Base-by-base conservation (phyloP, 148 eudicot species). In the Nepenthes mirabilis region DNA sequence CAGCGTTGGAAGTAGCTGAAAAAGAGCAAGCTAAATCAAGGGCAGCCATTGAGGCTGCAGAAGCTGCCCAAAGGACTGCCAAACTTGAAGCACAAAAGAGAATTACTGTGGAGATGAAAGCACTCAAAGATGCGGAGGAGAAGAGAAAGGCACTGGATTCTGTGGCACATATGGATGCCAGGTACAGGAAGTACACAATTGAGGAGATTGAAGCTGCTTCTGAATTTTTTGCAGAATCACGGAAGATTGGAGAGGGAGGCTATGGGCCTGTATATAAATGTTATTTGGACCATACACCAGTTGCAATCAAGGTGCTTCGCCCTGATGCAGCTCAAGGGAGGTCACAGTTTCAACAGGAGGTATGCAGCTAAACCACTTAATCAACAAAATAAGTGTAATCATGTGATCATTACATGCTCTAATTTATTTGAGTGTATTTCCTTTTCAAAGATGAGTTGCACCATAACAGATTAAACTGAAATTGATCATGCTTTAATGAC, bases 271-370 rank as follows among this genome's bases (percentile, higher is more conserved):
- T 88, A 1, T 91, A 70, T 56, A 82, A 66, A 67, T 83, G 94
- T 68, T 51, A 72, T 54, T 59, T 91, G 55, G 90, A 88, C 69
- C 94, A 91, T 40, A 91, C 96, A 0, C 78, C 71, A 14, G 90
- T 72, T 13, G 98, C 98, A 5, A 23, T 23, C 23, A 91, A 91
- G 62, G 94, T 91, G 62, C 82, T 91, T 6, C 96, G 98, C 9
- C 98, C 98, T 8, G 98, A 91, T 77, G 96, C 98, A 36, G 93
- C 94, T 72, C 94, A 88, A 62, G 98, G 98, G 67, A 80, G 88
- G 63, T 83, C 94, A 14, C 96, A 91, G 55, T 88, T 91, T 23
- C 23, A 23, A 23, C 23, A 23, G 23, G 23, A 23, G 23, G 23
- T 23, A 23, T 23, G 23, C 23, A 23, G 23, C 23, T 23, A 23